A percentile compares a stretch with the other conserved stretches of the same genome.
Evolutionary conservation across 208 protist species (phyloP).

Genomic region (Polymyxa betae): DNA sequence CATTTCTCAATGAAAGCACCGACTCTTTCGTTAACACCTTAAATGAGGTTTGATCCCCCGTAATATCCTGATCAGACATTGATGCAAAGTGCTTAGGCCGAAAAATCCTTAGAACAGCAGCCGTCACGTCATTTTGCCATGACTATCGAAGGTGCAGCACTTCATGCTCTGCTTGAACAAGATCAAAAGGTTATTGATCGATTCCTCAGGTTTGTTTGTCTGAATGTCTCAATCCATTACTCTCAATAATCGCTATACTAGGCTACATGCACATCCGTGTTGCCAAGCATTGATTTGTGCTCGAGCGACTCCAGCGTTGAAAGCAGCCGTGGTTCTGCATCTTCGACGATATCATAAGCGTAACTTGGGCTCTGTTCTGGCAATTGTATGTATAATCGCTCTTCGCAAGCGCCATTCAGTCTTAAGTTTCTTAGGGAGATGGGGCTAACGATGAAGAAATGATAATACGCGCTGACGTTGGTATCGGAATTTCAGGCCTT

Average conservation of each 20-base stretch:
- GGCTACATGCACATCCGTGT: neutral
- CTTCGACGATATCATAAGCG: constrained; percentile 29
- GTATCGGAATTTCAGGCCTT: constrained; percentile 47
- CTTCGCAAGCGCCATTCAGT: neutral
- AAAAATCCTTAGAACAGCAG: neutral
- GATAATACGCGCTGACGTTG: constrained; percentile 36
- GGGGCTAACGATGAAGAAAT: constrained; percentile 55
- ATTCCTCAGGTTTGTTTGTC: neutral
- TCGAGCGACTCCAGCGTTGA: constrained; percentile 10
- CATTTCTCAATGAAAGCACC: neutral
- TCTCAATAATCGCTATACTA: neutral
- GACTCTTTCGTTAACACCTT: neutral
- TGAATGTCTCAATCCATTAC: neutral
- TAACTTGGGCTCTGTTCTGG: neutral
- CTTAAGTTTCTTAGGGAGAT: neutral
- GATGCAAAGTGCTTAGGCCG: neutral
- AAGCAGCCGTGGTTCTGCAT: constrained; percentile 42
- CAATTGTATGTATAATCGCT: neutral
- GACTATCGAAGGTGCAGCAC: neutral
- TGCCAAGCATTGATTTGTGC: constrained; percentile 31
- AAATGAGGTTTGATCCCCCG: neutral
- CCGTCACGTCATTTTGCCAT: neutral
- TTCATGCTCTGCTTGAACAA: neutral
- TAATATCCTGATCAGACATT: neutral
- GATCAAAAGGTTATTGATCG: neutral